phyloP scores from a whole-genome alignment of 805 yeast species.

The Candida dendrica region DNA sequence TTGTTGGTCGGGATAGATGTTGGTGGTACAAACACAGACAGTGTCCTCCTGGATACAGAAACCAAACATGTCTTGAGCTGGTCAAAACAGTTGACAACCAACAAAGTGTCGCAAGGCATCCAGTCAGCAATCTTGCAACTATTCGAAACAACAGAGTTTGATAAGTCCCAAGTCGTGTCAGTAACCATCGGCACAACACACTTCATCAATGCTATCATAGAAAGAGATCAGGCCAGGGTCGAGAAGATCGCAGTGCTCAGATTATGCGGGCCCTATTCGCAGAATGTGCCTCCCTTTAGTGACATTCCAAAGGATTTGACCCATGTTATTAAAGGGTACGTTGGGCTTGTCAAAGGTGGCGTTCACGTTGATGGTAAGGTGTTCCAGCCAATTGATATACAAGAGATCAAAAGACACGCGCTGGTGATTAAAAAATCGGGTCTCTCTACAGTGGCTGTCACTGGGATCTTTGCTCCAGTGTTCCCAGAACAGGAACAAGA shows the following conservation, averaged over 20 bases:
- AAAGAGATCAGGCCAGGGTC: slow-evolving; percentile 33
- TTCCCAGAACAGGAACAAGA: slow-evolving; percentile 29
- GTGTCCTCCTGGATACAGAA: slow-evolving; percentile 35
- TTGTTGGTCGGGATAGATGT: slow-evolving; percentile 38
- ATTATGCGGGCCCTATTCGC: slow-evolving; percentile 36
- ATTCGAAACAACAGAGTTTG: slow-evolving; percentile 18
- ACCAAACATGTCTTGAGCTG: slow-evolving; percentile 27
- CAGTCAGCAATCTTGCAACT: slow-evolving; percentile 27
- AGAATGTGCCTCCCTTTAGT: slow-evolving; percentile 31
- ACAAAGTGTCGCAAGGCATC: slow-evolving; percentile 38
- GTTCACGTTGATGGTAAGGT: slow-evolving; percentile 34
- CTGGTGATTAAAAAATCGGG: slow-evolving; percentile 24
- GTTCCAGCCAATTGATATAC: slow-evolving; percentile 26
- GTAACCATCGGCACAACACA: slow-evolving; percentile 49
- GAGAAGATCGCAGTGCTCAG: slow-evolving; percentile 40
- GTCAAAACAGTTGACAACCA: slow-evolving; percentile 37
- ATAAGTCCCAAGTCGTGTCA: slow-evolving; percentile 27
- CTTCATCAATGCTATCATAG: slow-evolving; percentile 43
- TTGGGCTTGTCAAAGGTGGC: slow-evolving; percentile 33
- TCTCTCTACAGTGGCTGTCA: slow-evolving; percentile 30
- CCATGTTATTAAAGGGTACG: slow-evolving; percentile 28
- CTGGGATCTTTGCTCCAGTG: slow-evolving; percentile 35
- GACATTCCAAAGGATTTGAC: slow-evolving; percentile 36
- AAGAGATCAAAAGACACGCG: slow-evolving; percentile 24
- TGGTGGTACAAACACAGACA: slow-evolving; percentile 46